Evolutionary conservation across 352 stramenopile species (phyloP).

Genomic region (Pythium graminicola): DNA sequence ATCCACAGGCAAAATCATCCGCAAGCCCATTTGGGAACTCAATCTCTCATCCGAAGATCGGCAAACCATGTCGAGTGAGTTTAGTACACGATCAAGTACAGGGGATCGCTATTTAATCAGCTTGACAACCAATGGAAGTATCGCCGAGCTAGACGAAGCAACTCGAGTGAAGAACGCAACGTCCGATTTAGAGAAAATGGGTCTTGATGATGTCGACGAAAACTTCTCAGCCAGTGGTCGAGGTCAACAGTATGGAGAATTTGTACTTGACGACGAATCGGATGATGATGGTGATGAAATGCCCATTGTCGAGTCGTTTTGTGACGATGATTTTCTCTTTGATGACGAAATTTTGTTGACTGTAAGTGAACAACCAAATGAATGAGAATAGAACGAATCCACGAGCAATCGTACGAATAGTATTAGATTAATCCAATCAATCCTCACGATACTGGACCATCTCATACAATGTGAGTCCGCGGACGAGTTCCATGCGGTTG

Average conservation of each 20-base stretch:
- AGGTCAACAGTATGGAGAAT: slow-evolving; percentile 7
- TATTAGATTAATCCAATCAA: no score
- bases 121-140: slow-evolving; percentile 5
- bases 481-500: background rate
- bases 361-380: slow-evolving; percentile 5
- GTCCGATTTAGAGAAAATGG: slow-evolving; percentile 10
- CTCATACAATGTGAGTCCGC: slow-evolving; percentile 11
- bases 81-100: slow-evolving; percentile 17
- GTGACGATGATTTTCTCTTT: slow-evolving; percentile 22
- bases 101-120: slow-evolving; percentile 16
- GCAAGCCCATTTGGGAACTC: slow-evolving; percentile 18
- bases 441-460: slow-evolving; percentile 12
- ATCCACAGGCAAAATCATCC: slow-evolving; percentile 2
- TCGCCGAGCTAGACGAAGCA: background rate
- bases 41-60: slow-evolving; percentile 19
- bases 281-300: slow-evolving; percentile 19
- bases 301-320: slow-evolving; percentile 24
- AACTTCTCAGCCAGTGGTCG: slow-evolving; percentile 12
- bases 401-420: background rate
- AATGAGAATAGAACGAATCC: background rate
- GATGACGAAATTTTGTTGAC: slow-evolving; percentile 24
- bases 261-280: slow-evolving; percentile 11
- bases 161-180: background rate
- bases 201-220: slow-evolving; percentile 14
- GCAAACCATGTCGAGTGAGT: slow-evolving; percentile 34